These are phyloP conservation scores for Wakefieldia striispora DNA, from an alignment of 768 basidiomycete genomes.

Conservation along the genomic window DNA sequence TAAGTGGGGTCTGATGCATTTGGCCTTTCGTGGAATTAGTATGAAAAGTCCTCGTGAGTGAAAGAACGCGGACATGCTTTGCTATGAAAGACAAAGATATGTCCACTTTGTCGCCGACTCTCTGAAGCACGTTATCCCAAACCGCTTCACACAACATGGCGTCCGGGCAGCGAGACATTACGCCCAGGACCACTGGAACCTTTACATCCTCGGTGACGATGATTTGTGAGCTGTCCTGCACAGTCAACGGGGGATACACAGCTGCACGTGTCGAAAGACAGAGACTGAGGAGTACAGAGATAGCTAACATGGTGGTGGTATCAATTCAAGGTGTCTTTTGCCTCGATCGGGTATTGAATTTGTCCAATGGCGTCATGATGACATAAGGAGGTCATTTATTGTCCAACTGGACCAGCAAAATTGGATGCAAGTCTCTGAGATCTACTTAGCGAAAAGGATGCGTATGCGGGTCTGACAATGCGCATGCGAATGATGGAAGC, in stretches of 20 bases:
- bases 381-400: slow-evolving; percentile 19
- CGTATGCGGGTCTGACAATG: slow-evolving; percentile 10
- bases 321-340: background rate
- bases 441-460: slow-evolving; percentile 7
- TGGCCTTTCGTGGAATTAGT: slow-evolving; percentile 40
- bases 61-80: slow-evolving; percentile 45
- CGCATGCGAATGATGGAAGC: slow-evolving; percentile 13
- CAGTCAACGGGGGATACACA: slow-evolving; percentile 11
- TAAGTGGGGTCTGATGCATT: slow-evolving; percentile 65
- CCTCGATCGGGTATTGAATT: slow-evolving; percentile 10
- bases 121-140: slow-evolving; percentile 68
- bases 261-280: slow-evolving; percentile 12
- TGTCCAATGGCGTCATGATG: slow-evolving; percentile 24
- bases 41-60: slow-evolving; percentile 1
- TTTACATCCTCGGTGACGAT: slow-evolving; percentile 28
- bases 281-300: slow-evolving; percentile 17
- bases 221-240: slow-evolving; percentile 20
- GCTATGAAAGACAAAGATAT: slow-evolving; percentile 73
- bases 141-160: slow-evolving; percentile 77
- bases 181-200: slow-evolving; percentile 54
- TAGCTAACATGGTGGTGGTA: slow-evolving; percentile 23
- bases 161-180: slow-evolving; percentile 79
- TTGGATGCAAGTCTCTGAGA: slow-evolving; percentile 2
- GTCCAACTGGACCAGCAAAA: background rate
- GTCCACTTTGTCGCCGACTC: slow-evolving; percentile 62